phyloP scores from a whole-genome alignment of 805 yeast species.

The Candida qinlingensis region DNA sequence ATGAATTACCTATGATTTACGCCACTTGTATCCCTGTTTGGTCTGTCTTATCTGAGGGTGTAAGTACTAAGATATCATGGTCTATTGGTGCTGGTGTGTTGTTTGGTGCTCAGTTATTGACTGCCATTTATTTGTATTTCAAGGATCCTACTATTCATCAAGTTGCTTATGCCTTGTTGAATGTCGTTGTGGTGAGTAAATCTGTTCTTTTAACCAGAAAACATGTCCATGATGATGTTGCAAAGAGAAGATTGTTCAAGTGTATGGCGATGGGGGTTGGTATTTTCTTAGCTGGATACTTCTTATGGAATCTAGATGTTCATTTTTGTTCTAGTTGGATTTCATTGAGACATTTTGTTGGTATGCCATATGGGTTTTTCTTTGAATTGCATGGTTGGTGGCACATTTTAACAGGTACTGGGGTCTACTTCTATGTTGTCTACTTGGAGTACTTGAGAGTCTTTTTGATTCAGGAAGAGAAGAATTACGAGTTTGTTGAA shows the following conservation, averaged over 20 bases:
- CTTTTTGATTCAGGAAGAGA: constrained; percentile 53
- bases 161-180: constrained; percentile 73
- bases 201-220: constrained; percentile 46
- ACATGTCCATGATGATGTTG: constrained; percentile 46
- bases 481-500: constrained; percentile 54
- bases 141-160: constrained; percentile 89
- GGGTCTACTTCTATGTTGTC: constrained; percentile 80
- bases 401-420: constrained; percentile 84
- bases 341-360: constrained; percentile 53
- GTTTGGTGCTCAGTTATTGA: constrained; percentile 53
- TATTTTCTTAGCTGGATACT: constrained; percentile 67
- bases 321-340: constrained; percentile 64
- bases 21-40: constrained; percentile 95
- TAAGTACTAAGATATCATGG: constrained; percentile 31
- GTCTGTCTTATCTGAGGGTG: constrained; percentile 66
- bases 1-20: constrained; percentile 96
- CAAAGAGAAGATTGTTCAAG: constrained; percentile 43
- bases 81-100: constrained; percentile 43
- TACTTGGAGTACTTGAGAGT: constrained; percentile 72
- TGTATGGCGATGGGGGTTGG: constrained; percentile 56
- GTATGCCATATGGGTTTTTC: constrained; percentile 81
- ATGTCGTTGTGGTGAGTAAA: constrained; percentile 63
- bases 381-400: constrained; percentile 97
- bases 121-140: constrained; percentile 64
- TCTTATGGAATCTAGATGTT: constrained; percentile 86